Evolutionary conservation across 441 rosid genomes (phyloP).

Genomic region (Gossypium aridum): DNA sequence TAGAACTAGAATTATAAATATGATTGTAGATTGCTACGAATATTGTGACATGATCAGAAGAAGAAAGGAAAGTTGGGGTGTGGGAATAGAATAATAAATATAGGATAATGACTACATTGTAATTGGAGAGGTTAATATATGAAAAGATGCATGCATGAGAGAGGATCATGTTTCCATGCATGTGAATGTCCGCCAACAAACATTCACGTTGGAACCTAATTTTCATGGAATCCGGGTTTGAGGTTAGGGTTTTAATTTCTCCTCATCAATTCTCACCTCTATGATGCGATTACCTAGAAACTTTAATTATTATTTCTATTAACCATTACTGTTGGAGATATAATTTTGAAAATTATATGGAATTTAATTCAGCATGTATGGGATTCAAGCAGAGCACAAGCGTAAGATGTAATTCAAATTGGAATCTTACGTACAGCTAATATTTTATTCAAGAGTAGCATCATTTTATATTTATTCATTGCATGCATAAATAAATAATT

Average conservation of each 20-base stretch:
- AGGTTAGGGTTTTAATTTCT: neutral
- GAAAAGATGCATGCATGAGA: slow-evolving; percentile 1
- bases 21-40: neutral
- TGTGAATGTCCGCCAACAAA: slow-evolving; percentile 55
- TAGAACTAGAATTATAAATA: neutral
- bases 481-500: too few species aligned
- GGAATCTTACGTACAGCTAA: too few species aligned
- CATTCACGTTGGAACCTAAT: slow-evolving; percentile 51
- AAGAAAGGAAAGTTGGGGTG: neutral
- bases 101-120: slow-evolving; percentile 9
- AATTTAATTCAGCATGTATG: too few species aligned
- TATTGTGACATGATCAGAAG: neutral
- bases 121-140: neutral
- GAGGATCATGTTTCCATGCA: slow-evolving; percentile 30
- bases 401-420: too few species aligned
- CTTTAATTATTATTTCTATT: too few species aligned
- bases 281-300: neutral
- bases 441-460: too few species aligned
- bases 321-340: too few species aligned
- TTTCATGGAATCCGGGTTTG: slow-evolving; percentile 28
- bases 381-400: too few species aligned
- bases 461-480: too few species aligned
- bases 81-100: neutral
- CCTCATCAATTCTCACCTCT: neutral
- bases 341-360: too few species aligned